Percentiles rank a stretch among this genome's conserved stretches.
phyloP scores from a whole-genome alignment of 1,284 basidiomycete species.

The Rhodotorula sp. region DNA sequence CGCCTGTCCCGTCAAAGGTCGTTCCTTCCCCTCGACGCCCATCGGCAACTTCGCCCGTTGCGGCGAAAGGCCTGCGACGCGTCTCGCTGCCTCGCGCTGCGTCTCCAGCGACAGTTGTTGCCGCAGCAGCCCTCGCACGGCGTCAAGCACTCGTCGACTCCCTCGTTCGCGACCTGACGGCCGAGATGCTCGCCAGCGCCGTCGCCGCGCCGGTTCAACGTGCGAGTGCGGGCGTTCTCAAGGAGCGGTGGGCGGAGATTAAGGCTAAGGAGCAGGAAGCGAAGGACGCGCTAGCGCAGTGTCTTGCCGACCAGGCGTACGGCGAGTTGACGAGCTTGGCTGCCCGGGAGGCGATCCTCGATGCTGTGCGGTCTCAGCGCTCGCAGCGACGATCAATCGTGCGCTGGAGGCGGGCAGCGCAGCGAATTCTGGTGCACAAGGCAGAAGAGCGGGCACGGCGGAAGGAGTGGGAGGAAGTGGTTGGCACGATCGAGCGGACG shows the following conservation, averaged over 20 bases:
- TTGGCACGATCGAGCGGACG: conserved; percentile 6
- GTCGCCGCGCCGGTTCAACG: conserved; percentile 2
- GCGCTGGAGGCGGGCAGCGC: conserved; percentile 3
- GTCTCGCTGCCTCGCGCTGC: background rate
- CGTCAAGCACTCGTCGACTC: background rate
- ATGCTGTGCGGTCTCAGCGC: background rate
- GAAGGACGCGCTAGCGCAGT: background rate
- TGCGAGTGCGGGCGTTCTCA: background rate
- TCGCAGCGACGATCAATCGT: background rate
- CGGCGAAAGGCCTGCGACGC: background rate
- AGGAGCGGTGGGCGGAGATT: conserved; percentile 16
- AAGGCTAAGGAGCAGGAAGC: background rate
- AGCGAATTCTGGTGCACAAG: background rate
- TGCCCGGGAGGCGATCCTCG: background rate
- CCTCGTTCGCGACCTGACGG: background rate
- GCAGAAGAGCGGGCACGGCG: conserved; percentile 1
- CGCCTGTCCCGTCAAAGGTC: background rate
- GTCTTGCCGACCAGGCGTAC: background rate
- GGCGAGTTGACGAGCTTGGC: background rate
- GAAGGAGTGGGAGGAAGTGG: conserved; percentile 10
- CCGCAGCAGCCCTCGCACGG: background rate
- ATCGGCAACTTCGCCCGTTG: background rate
- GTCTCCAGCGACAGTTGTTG: background rate
- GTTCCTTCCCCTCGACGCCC: background rate
- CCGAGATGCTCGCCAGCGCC: background rate